Base-by-base conservation (phyloP, 2,329 filamentous ascomycete genomes). In the Cryphonectria japonica region DNA sequence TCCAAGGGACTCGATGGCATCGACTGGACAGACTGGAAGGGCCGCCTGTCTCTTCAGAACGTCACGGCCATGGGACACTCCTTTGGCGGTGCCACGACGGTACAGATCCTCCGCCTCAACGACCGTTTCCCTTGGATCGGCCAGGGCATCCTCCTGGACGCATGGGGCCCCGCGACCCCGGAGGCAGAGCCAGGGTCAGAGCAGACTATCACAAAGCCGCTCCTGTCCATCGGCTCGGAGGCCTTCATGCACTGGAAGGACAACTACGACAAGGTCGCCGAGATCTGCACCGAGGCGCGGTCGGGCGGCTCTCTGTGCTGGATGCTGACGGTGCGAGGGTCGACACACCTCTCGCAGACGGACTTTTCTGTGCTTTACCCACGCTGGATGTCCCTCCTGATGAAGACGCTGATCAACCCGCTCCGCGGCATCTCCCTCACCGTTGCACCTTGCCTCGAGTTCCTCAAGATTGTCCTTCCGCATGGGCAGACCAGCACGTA, bases 191-290 rank as follows among this genome's bases (percentile, higher is more conserved):
- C 41, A 81, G 83, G 26, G 79, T 0, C 75, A 82, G 74, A 73
- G 64, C 67, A 75, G 4, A 81, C 83, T 22, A 79, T 85, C 7
- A 80, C 82, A 52, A 83, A 85, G 16, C 90, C 90, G 6, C 76
- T 92, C 9, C 82, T 92, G 7, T 87, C 86, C 3, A 88, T 92
- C 76, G 91, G 90, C 65, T 88, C 85, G 7, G 90, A 92, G 78
- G 90, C 89, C 0, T 92, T 92, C 80, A 91, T 91, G 83, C 90
- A 92, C 79, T 92, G 90, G 90, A 84, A 86, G 32, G 82, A 84
- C 2, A 92, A 92, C 72, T 91, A 90, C 76, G 80, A 87, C 57
- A 83, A 86, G 50, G 83, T 91, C 13, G 83, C 86, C 73, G 81
- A 82, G 0, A 80, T 92, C 22, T 87, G 88, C 77, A 80, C 85